These are phyloP conservation scores for Scheffersomyces parashehatae DNA, from an alignment of 1,139 yeast genomes.

Conservation along the genomic window DNA sequence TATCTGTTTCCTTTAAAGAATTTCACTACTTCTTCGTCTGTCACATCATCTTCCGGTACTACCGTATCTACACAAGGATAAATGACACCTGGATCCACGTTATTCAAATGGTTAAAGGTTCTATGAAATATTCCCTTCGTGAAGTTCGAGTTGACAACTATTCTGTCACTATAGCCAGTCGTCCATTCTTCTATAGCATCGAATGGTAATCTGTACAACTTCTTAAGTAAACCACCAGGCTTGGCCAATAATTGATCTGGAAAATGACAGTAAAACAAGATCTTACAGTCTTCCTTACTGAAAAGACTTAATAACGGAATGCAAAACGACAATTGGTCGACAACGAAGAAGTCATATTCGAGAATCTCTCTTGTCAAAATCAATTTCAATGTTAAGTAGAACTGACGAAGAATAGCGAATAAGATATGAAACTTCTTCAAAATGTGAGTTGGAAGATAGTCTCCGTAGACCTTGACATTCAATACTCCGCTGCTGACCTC, in stretches of 20 bases:
- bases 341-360: conserved; percentile 68
- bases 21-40: conserved; percentile 29
- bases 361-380: conserved; percentile 48
- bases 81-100: conserved; percentile 63
- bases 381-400: conserved; percentile 59
- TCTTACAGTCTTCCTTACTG: conserved; percentile 39
- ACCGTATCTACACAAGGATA: conserved; percentile 81
- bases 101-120: conserved; percentile 54
- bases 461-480: conserved; percentile 75
- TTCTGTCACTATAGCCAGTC: conserved; percentile 70
- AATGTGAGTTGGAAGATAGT: conserved; percentile 72
- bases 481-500: conserved; percentile 65
- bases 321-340: conserved; percentile 88
- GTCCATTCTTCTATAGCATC: conserved; percentile 80
- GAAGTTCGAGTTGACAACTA: conserved; percentile 86
- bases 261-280: conserved; percentile 91
- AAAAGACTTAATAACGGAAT: conserved; percentile 69
- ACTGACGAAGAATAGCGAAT: conserved; percentile 82
- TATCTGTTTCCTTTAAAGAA: conserved; percentile 39
- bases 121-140: conserved; percentile 68
- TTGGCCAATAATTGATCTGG: conserved; percentile 84
- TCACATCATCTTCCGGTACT: conserved; percentile 17
- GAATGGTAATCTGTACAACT: conserved; percentile 76
- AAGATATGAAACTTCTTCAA: conserved; percentile 70
- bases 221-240: conserved; percentile 56